Percentiles rank a stretch among this genome's conserved stretches.
These are phyloP conservation scores for Phtheirospermum japonicum DNA, from an alignment of 257 asterid species.

Conservation along the genomic window DNA sequence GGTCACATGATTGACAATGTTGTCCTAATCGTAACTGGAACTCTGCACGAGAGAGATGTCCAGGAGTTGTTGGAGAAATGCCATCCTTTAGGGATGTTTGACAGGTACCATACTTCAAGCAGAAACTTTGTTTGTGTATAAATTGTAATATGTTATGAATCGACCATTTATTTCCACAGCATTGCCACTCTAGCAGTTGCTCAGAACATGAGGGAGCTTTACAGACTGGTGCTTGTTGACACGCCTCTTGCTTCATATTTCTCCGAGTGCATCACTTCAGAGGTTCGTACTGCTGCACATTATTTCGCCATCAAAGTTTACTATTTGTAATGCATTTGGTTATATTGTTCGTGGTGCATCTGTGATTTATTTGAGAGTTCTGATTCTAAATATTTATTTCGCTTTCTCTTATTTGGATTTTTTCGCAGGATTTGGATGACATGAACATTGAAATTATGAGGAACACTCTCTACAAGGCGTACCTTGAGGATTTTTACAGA, in stretches of 20 bases:
- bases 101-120: too few species aligned
- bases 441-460: conserved; percentile 97
- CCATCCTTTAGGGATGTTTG: conserved; percentile 97
- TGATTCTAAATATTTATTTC: too few species aligned
- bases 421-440: conserved; percentile 90
- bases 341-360: too few species aligned
- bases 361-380: too few species aligned
- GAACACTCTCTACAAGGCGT: conserved; percentile 90
- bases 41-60: conserved; percentile 94
- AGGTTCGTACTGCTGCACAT: conserved; percentile 51
- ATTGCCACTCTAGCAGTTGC: conserved; percentile 90
- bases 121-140: too few species aligned
- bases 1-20: conserved; percentile 98
- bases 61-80: conserved; percentile 93
- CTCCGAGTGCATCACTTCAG: conserved; percentile 91
- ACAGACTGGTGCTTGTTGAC: conserved; percentile 91
- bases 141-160: too few species aligned
- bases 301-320: too few species aligned
- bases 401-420: too few species aligned
- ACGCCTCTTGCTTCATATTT: conserved; percentile 95
- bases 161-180: conserved; percentile 45
- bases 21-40: conserved; percentile 90
- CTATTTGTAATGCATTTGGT: too few species aligned
- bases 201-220: conserved; percentile 94
- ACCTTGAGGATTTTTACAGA: conserved; percentile 85